Evolutionary conservation across 1,284 basidiomycete genomes (phyloP), one percentile per base, ranked within the genome.

Genomic region (Golubevia pallescens): DNA sequence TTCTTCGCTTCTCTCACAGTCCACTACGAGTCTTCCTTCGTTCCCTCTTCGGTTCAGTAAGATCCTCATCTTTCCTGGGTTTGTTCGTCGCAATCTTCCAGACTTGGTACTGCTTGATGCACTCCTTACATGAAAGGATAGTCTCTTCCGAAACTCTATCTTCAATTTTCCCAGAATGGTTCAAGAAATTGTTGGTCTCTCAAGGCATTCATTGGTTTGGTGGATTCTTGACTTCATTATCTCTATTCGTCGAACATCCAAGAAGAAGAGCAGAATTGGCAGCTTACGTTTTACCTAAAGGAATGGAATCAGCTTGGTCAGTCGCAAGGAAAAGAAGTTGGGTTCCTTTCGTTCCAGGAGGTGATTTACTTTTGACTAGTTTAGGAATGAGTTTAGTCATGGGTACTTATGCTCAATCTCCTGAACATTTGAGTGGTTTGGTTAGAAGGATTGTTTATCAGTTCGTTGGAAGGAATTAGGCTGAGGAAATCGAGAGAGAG

Each of bases 261-360:
- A 88, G 90, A 60, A 88, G 94, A 14, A 88, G 93, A 13, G 90
- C 90, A 2, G 94, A 96, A 86, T 87, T 96, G 70, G 94, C 95
- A 28, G 95, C 97, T 91, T 99, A 96, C 85, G 94, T 94, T 2
- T 87, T 97, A 52, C 95, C 95, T n/a, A 93, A 94, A 86, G 93
- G 90, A 0, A 86, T 96, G 56, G 94, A 96, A 87, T 92, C 92
- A 64, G 90, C 90, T 10, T 98, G 95, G 95, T 89, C 91, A 1
- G 90, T 91, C 74, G 90, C 92, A 14, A 86, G 93, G 54, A 91
- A 92, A 16, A 90, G 91, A 70, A 91, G 93, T 0, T 90, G 90
- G 86, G 91, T 95, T 21, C 92, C 93, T 2, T 86, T 87, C 61
- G 88, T 89, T 1, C 89, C 86, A 85, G 90, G 86, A 88, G 93